Percentiles rank a stretch among this genome's conserved stretches.
These are phyloP conservation scores for Candida peoriensis DNA, from an alignment of 805 yeast genomes.

Conservation along the genomic window DNA sequence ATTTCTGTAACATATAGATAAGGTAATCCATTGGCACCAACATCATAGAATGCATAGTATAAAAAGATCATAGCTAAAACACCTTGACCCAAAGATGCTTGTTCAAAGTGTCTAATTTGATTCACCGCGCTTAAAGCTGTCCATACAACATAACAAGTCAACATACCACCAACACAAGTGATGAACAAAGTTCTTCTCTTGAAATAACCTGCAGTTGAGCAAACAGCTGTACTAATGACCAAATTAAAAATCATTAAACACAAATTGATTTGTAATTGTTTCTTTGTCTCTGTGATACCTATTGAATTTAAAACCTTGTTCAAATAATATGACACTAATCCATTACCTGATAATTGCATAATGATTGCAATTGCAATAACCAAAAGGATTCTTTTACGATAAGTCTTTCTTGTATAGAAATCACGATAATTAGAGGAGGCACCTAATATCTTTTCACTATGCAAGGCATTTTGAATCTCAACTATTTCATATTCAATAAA, in stretches of 20 bases:
- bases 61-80: conserved; percentile 48
- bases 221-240: conserved; percentile 23
- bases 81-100: conserved; percentile 37
- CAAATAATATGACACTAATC: conserved; percentile 45
- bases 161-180: conserved; percentile 31
- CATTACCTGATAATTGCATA: conserved; percentile 46
- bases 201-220: conserved; percentile 20
- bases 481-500: conserved; percentile 34
- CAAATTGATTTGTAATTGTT: conserved; percentile 44
- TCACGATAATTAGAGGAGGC: conserved; percentile 30
- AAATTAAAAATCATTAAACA: conserved; percentile 43
- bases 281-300: conserved; percentile 40
- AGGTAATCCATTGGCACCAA: conserved; percentile 41
- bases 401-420: conserved; percentile 28
- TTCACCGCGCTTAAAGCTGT: conserved; percentile 41
- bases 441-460: conserved; percentile 33
- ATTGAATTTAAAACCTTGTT: conserved; percentile 45
- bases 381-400: conserved; percentile 38
- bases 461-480: conserved; percentile 35
- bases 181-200: conserved; percentile 35
- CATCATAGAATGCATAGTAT: conserved; percentile 34
- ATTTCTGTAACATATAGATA: conserved; percentile 40
- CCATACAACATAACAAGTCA: conserved; percentile 33
- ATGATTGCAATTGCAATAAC: conserved; percentile 28
- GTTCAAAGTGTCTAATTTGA: conserved; percentile 32